Conservation (phyloP, 257 asterid genomes). For the Salvia rosmarinus region DNA sequence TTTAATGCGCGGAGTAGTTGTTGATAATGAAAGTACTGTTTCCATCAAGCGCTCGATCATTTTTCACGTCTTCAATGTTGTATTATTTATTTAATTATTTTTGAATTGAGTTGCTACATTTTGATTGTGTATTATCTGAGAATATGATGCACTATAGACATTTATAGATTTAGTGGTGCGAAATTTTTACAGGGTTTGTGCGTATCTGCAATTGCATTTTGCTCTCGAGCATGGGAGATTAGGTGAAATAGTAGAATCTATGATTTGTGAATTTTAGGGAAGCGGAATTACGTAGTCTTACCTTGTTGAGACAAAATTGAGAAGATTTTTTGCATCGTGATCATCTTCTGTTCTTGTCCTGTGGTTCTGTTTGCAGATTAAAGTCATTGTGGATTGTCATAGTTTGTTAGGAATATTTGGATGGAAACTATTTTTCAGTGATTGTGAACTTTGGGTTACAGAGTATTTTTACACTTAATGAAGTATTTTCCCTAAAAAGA, state of each 20-base stretch:
- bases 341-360: background rate
- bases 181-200: slow-evolving; percentile 3
- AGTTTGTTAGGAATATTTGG: slow-evolving; percentile 1
- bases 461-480: background rate
- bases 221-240: slow-evolving; percentile 1
- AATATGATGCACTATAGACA: background rate
- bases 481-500: background rate
- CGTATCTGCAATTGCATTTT: background rate
- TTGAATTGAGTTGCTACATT: background rate
- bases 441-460: slow-evolving; percentile 22
- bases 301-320: slow-evolving; percentile 5
- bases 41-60: background rate
- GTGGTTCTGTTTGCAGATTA: slow-evolving; percentile 20
- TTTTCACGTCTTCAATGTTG: background rate
- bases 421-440: background rate
- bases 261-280: background rate
- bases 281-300: background rate
- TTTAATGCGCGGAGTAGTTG: background rate
- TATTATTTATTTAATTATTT: background rate
- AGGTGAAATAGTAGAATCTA: background rate
- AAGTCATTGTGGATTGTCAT: slow-evolving; percentile 16
- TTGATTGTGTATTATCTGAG: background rate
- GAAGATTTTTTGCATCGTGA: background rate
- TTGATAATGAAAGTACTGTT: background rate
- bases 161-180: background rate